Evolutionary conservation across 768 basidiomycete genomes (phyloP), one percentile per base, ranked within the genome.

Genomic region (Tylopilus sp.): DNA sequence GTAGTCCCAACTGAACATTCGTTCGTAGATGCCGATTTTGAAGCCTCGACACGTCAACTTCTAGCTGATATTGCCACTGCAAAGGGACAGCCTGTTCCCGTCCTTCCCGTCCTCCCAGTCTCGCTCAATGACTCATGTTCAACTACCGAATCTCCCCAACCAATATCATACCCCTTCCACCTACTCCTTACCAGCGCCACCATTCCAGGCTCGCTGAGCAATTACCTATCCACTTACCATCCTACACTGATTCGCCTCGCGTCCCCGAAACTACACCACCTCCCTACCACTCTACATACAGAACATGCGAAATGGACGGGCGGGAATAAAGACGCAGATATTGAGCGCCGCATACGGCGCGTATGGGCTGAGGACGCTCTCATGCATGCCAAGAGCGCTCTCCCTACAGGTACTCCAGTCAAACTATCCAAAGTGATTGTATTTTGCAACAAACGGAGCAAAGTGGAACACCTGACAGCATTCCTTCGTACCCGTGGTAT

Each of bases 111-210:
- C 44, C 53, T 63, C 33, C 47, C 64, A 31, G 23, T 69, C 46
- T 47, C 61, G 23, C 18, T 63, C 26, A 52, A 31, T 1, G 46
- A 48, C 26, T 30, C 44, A 15, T 52, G 33, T 6, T 40, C 40
- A 10, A 52, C 50, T 12, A 25, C 61, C 1, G 51, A 51, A 39
- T 53, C 50, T 15, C 20, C 56, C 9, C 60, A 58, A 28, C 41
- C 57, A 20, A 23, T 64, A 43, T 67, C 78, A 33, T 85, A 87
- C 65, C 90, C 91, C 5, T 91, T 91, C 77, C 80, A 91, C 65
- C 71, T 95, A 39, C 59, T 95, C 48, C 77, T 97, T 23, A 85
- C 87, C 15, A 87, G 87, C 40, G 94, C 94, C 1, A 95, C 94
- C 3, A 88, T 97, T 53, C 93, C 94, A 7, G 78, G 81, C 30